Base-by-base conservation (phyloP, 352 stramenopile species). In the Phytophthora pseudosyringae region DNA sequence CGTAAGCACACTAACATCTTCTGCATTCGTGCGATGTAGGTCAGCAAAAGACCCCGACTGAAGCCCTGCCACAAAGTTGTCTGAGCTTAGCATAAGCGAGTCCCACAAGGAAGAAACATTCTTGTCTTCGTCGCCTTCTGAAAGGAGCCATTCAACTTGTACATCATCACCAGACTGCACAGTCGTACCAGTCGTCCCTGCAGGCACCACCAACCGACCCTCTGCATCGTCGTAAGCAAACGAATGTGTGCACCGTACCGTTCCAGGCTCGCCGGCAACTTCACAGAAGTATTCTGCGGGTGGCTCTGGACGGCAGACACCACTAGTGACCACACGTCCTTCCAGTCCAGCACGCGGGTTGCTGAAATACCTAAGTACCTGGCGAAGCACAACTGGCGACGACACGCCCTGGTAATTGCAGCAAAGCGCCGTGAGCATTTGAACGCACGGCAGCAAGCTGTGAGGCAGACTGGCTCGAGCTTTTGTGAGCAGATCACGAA, bases 351-450 rank as follows among this genome's bases (percentile, higher is more conserved):
- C 48, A 9, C 69, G 50, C 15, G 75, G 78, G 29, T 75, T 82
- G 1, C 41, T 69, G 7, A 86, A 80, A 62, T 86, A 78, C 33
- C 81, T 88, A 3, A 90, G 45, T 5, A 86, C 59, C 12, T 87
- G 64, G 11, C 73, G 78, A 56, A 86, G 67, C 5, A 88, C 67
- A 8, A 31, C 48, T 12, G 72, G 58, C 3, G 70, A 73, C 9
- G 75, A 57, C 1, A 49, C 33, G 8, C 50, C 64, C 5, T 75
- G 54, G 38, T 71, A 58, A 26, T 78, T 78, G 5, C 69, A 77
- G 46, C 75, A 83, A 0, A 89, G 65, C 6, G 83, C 74, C 12
- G 80, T 81, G n/a, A 78, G 67, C 35, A 90, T 60, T 33, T 82
- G 63, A 13, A 90, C 16, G 31, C 69, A 84, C 1, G 80, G 56